Percentiles rank a stretch among this genome's conserved stretches.
Conservation (phyloP, 192 early-diverging fungal species). For the Coemansia javaensis region DNA sequence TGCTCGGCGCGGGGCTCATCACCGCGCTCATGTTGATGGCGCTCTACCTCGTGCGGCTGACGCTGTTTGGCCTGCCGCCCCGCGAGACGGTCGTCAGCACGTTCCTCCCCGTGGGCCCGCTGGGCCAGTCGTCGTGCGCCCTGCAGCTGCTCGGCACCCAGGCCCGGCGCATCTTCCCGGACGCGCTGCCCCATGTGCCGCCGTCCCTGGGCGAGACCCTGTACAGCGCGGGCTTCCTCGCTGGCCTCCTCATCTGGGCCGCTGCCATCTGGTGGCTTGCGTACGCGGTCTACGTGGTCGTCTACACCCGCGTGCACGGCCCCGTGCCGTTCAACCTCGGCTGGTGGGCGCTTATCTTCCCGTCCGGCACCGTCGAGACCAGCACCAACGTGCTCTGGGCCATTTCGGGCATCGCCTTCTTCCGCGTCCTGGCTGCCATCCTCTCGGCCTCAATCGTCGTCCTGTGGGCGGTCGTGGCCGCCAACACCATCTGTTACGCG, state of each 20-base stretch:
- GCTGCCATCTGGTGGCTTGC: constrained; percentile 48
- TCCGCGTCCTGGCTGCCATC: constrained; percentile 33
- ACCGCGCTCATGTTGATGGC: constrained; percentile 42
- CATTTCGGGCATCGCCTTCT: constrained; percentile 22
- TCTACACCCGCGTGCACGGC: constrained; percentile 17
- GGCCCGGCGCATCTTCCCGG: constrained; percentile 24
- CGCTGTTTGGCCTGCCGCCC: constrained; percentile 49
- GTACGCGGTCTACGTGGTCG: constrained; percentile 39
- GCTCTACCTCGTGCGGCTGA: constrained; percentile 48
- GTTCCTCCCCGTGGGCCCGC: constrained; percentile 53
- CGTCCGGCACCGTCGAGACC: constrained; percentile 39
- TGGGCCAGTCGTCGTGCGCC: constrained; percentile 51
- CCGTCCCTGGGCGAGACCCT: constrained; percentile 28
- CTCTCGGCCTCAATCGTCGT: constrained; percentile 27
- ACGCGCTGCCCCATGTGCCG: constrained; percentile 17
- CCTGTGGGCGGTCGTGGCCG: constrained; percentile 29
- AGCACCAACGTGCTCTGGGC: constrained; percentile 20
- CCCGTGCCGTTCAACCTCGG: constrained; percentile 52
- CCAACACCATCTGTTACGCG: constrained; percentile 28
- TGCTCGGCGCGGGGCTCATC: constrained; percentile 50
- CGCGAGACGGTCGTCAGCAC: constrained; percentile 48
- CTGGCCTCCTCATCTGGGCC: constrained; percentile 47
- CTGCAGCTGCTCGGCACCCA: constrained; percentile 48
- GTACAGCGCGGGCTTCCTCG: constrained; percentile 21
- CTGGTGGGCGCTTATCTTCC: constrained; percentile 59